Conservation (phyloP, 1,139 yeast species). For the Lodderomyces elongisporus region DNA sequence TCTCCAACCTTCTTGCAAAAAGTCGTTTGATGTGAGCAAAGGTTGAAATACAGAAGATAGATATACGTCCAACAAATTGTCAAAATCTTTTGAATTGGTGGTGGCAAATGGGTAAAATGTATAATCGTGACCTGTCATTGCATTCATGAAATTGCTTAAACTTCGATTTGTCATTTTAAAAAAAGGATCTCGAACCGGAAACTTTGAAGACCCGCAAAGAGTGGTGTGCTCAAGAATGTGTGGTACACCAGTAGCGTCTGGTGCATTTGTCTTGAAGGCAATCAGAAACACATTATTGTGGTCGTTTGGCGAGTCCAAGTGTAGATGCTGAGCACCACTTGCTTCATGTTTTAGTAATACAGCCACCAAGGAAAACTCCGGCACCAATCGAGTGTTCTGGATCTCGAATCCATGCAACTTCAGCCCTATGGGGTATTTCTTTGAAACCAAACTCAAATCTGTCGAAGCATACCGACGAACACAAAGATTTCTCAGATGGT, state of each 20-base stretch:
- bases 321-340: slow-evolving; percentile 80
- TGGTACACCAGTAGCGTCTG: slow-evolving; percentile 90
- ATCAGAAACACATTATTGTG: slow-evolving; percentile 83
- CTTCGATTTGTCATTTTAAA: slow-evolving; percentile 91
- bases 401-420: slow-evolving; percentile 61
- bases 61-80: slow-evolving; percentile 82
- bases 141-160: slow-evolving; percentile 93
- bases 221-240: slow-evolving; percentile 95
- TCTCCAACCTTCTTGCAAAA: slow-evolving; percentile 97
- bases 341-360: slow-evolving; percentile 60
- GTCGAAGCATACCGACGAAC: slow-evolving; percentile 7
- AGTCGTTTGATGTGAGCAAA: slow-evolving; percentile 69
- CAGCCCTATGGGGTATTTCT: slow-evolving; percentile 63
- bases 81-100: slow-evolving; percentile 75
- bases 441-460: slow-evolving; percentile 18
- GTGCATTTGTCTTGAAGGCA: slow-evolving; percentile 91
- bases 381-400: slow-evolving; percentile 60
- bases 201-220: slow-evolving; percentile 84
- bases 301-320: slow-evolving; percentile 71
- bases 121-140: slow-evolving; percentile 97
- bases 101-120: slow-evolving; percentile 97
- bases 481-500: no score
- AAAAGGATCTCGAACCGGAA: slow-evolving; percentile 94
- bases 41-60: slow-evolving; percentile 87
- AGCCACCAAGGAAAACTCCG: slow-evolving; percentile 79